phyloP scores from a whole-genome alignment of 306 rosid genomes.

The Casuarina glauca region DNA sequence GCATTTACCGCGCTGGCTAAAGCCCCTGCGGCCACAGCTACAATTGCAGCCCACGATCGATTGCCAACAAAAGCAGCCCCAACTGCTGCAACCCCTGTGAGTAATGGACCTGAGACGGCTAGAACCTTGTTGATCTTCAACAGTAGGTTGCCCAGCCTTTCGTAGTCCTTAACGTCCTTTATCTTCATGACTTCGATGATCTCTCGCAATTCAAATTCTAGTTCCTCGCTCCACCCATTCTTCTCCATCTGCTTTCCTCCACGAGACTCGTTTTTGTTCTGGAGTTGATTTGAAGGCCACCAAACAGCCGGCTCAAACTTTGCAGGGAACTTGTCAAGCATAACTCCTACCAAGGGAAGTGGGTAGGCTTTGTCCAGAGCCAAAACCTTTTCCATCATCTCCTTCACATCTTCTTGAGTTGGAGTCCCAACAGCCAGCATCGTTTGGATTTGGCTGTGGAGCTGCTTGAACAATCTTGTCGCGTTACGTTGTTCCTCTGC shows the following conservation, averaged over 20 bases:
- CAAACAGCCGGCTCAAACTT: constrained; percentile 65
- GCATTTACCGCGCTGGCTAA: constrained; percentile 50
- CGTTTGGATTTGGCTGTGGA: constrained; percentile 46
- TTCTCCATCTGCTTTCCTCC: background rate
- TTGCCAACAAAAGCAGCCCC: constrained; percentile 48
- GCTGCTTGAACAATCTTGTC: constrained; percentile 54
- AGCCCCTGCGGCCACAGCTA: constrained; percentile 55
- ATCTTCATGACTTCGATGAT: constrained; percentile 45
- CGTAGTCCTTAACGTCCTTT: constrained; percentile 67
- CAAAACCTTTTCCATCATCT: constrained; percentile 50
- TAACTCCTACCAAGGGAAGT: constrained; percentile 69
- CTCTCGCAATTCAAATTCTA: constrained; percentile 62
- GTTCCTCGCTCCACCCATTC: constrained; percentile 63
- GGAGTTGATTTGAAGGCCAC: constrained; percentile 61
- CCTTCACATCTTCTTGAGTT: constrained; percentile 43
- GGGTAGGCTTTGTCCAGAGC: constrained; percentile 80
- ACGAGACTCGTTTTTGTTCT: background rate
- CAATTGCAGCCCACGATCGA: constrained; percentile 29
- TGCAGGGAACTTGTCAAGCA: constrained; percentile 72
- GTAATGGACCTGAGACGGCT: constrained; percentile 70
- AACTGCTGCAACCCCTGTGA: constrained; percentile 63
- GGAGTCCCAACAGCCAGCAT: constrained; percentile 31
- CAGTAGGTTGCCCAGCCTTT: constrained; percentile 56
- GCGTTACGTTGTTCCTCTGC: constrained; percentile 85
- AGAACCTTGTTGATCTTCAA: constrained; percentile 61